A percentile compares a stretch with the other conserved stretches of the same genome.
Evolutionary conservation across 1,284 basidiomycete genomes (phyloP).

Genomic region (Jaminaea rosea): DNA sequence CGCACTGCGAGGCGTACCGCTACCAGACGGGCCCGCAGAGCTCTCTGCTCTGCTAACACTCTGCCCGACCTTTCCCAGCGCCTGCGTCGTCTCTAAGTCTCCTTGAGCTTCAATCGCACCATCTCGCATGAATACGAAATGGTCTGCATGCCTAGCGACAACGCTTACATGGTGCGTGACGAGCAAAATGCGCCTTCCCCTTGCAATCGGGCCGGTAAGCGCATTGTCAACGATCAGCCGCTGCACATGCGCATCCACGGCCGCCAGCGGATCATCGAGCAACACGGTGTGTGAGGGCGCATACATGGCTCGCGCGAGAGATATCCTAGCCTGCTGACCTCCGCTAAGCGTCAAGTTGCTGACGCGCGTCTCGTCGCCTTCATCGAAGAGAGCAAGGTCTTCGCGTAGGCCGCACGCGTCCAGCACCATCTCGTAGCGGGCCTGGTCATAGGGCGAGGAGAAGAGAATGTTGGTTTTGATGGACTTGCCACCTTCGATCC

Average conservation of each 20-base stretch:
- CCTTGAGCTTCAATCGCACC: constrained; percentile 3
- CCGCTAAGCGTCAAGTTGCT: constrained; percentile 28
- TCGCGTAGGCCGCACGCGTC: constrained; percentile 24
- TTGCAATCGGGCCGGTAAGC: constrained; percentile 33
- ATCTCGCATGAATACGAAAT: constrained; percentile 28
- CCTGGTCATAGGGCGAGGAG: constrained; percentile 17
- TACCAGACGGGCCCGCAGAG: not conserved
- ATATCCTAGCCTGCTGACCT: constrained; percentile 34
- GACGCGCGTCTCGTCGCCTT: constrained; percentile 26
- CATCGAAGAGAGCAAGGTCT: constrained; percentile 28
- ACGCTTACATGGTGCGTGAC: constrained; percentile 57
- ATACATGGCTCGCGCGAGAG: constrained; percentile 37
- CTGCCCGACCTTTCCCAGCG: not conserved
- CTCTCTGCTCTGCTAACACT: too few relatives aligned
- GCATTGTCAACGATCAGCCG: constrained; percentile 49
- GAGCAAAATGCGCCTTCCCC: constrained; percentile 60
- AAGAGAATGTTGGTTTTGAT: constrained; percentile 39
- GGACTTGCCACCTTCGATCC: constrained; percentile 20
- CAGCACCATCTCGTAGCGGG: constrained; percentile 26
- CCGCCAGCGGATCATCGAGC: constrained; percentile 41
- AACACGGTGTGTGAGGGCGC: constrained; percentile 26
- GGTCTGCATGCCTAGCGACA: constrained; percentile 14
- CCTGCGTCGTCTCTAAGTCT: not conserved
- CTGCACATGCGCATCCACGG: constrained; percentile 58
- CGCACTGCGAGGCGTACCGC: too few relatives aligned